Conservation (phyloP, 2,329 filamentous ascomycete species). For the Iodosphaeria phyllophila region DNA sequence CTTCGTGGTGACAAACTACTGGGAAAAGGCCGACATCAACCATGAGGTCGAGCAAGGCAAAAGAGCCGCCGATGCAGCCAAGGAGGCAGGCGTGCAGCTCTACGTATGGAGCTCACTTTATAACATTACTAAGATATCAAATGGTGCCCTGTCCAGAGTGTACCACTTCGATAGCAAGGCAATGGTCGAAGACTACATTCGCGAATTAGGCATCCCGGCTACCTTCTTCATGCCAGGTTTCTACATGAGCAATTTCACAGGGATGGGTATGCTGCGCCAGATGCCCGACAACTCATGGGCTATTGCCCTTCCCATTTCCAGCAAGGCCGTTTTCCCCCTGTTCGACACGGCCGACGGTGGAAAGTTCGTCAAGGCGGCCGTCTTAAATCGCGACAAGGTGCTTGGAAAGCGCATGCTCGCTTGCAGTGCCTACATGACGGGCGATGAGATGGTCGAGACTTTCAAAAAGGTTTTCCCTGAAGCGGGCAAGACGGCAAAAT, state of each 20-base stretch:
- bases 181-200: constrained; percentile 33
- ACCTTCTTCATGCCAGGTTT: constrained; percentile 32
- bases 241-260: constrained; percentile 32
- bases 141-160: constrained; percentile 20
- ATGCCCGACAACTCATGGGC: constrained; percentile 13
- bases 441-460: constrained; percentile 30
- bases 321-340: constrained; percentile 14
- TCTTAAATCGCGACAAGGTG: constrained; percentile 13
- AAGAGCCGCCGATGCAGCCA: constrained; percentile 25
- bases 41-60: constrained; percentile 26
- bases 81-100: constrained; percentile 22
- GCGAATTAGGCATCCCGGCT: constrained; percentile 22
- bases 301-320: constrained; percentile 13
- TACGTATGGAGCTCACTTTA: constrained; percentile 24
- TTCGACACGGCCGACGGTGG: constrained; percentile 18
- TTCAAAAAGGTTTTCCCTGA: constrained; percentile 26
- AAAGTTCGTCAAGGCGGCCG: constrained; percentile 19
- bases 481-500: constrained; percentile 15
- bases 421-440: constrained; percentile 17
- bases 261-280: constrained; percentile 9
- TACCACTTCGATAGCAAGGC: constrained; percentile 40
- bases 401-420: constrained; percentile 21
- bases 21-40: constrained; percentile 22
- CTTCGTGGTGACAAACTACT: constrained; percentile 33
- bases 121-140: constrained; percentile 19